phyloP scores from a whole-genome alignment of 805 yeast species.

The Kluyveromyces siamensis region DNA sequence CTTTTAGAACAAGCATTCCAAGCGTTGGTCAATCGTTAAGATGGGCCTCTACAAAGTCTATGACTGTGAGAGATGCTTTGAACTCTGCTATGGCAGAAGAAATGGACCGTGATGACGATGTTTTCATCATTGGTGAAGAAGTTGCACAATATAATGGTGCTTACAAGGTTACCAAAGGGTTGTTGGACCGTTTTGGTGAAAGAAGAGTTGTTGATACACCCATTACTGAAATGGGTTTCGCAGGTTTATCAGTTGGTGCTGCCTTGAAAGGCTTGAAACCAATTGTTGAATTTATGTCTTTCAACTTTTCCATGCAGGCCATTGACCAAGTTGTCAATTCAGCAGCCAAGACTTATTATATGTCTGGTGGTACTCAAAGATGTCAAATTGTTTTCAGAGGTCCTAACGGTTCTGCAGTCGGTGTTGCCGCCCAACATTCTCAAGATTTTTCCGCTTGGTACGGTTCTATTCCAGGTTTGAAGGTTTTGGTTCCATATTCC shows the following conservation, averaged over 20 bases:
- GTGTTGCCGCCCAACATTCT: constrained; percentile 99
- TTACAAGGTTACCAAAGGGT: constrained; percentile 91
- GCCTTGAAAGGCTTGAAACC: constrained; percentile 96
- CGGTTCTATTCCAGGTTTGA: constrained; percentile 95
- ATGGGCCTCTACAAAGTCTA: constrained; percentile 39
- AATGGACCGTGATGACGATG: constrained; percentile 89
- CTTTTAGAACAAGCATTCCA: constrained; percentile 1
- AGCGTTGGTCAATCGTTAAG: constrained; percentile 8
- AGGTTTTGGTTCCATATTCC: constrained; percentile 90
- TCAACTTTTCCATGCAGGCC: constrained; percentile 99
- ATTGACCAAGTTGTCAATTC: constrained; percentile 97
- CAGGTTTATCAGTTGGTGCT: constrained; percentile 91
- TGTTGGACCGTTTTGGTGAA: constrained; percentile 91
- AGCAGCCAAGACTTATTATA: constrained; percentile 96
- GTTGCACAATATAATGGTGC: constrained; percentile 99
- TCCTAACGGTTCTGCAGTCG: constrained; percentile 99
- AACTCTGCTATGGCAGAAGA: constrained; percentile 95
- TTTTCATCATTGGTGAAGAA: constrained; percentile 96
- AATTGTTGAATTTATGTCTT: constrained; percentile 96
- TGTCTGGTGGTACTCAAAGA: constrained; percentile 98
- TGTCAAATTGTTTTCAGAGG: constrained; percentile 98
- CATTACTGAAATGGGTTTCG: constrained; percentile 98
- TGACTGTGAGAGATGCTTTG: constrained; percentile 96
- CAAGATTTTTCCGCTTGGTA: constrained; percentile 98
- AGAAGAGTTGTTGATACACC: constrained; percentile 93